Conservation (phyloP, 768 basidiomycete species). For the Dioszegia hungarica region DNA sequence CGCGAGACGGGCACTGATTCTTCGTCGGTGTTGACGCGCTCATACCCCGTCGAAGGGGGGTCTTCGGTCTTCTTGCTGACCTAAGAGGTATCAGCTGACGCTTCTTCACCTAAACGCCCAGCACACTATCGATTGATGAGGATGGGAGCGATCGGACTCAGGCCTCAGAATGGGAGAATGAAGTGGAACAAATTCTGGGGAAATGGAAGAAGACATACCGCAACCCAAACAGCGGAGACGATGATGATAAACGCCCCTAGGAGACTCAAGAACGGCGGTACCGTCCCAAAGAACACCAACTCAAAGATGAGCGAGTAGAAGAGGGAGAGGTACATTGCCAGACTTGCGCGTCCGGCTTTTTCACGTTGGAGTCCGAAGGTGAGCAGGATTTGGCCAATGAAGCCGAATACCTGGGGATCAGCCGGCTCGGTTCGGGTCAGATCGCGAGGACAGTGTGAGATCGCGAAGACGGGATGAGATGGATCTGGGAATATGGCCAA, state of each 20-base stretch:
- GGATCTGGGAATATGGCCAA: no score
- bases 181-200: no score
- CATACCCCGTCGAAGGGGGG: neutral
- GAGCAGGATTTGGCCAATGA: slow-evolving; percentile 54
- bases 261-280: slow-evolving; percentile 59
- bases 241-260: slow-evolving; percentile 66
- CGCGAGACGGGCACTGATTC: neutral
- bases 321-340: slow-evolving; percentile 64
- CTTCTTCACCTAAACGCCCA: neutral
- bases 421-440: neutral
- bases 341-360: slow-evolving; percentile 60
- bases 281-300: slow-evolving; percentile 60
- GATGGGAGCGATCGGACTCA: no score
- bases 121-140: no score
- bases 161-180: no score
- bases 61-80: slow-evolving; percentile 1
- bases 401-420: slow-evolving; percentile 44
- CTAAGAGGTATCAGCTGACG: neutral
- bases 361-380: slow-evolving; percentile 64
- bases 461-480: no score
- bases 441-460: neutral
- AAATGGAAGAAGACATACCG: slow-evolving; percentile 52
- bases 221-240: slow-evolving; percentile 61
- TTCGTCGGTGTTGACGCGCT: neutral
- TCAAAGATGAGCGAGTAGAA: slow-evolving; percentile 67